Conservation (phyloP, 768 basidiomycete species). For the Termitomyces heimii region DNA sequence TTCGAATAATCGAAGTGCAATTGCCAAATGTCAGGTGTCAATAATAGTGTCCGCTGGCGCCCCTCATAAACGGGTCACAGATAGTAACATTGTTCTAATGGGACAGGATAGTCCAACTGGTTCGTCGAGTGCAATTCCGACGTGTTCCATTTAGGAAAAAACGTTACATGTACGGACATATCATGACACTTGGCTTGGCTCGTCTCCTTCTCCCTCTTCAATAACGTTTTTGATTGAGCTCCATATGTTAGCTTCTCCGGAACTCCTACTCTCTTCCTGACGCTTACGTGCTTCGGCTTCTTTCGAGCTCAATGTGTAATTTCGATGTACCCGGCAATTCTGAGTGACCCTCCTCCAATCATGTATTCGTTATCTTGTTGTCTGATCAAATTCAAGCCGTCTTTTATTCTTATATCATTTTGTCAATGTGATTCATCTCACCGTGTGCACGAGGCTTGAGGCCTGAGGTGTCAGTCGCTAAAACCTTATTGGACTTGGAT, state of each 20-base stretch:
- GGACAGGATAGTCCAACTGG: too few relatives aligned
- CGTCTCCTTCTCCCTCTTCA: background rate
- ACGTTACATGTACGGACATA: too few relatives aligned
- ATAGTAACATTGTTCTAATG: too few relatives aligned
- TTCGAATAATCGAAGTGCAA: too few relatives aligned
- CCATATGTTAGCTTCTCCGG: background rate
- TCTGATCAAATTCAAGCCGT: background rate
- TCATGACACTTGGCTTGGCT: background rate
- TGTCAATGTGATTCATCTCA: background rate
- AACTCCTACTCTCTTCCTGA: background rate
- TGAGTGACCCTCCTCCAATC: too few relatives aligned
- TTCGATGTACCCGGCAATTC: too few relatives aligned
- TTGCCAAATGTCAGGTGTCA: too few relatives aligned
- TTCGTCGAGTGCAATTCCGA: too few relatives aligned
- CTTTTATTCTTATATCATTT: background rate
- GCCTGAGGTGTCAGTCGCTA: background rate
- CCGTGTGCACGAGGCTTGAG: too few relatives aligned
- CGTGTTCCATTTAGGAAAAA: too few relatives aligned
- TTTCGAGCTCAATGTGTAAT: background rate
- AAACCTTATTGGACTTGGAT: background rate
- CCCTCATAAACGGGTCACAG: too few relatives aligned
- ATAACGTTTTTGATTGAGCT: background rate
- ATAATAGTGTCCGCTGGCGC: too few relatives aligned
- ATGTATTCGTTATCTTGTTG: background rate
- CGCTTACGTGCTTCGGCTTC: background rate